phyloP scores from a whole-genome alignment of 441 rosid genomes.

The Pelargonium exstipulatum region DNA sequence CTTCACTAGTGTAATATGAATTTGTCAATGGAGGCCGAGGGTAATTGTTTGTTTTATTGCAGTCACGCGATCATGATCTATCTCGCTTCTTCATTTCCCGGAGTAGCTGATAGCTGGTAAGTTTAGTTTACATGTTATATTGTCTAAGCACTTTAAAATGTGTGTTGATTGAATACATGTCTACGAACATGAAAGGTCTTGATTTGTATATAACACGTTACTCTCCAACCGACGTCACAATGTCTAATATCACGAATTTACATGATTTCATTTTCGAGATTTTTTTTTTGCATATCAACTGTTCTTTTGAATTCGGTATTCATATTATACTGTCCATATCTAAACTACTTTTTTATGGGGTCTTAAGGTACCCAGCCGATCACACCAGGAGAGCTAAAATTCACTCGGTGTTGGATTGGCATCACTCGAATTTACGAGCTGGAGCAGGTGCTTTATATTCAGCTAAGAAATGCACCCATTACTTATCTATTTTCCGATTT shows the following conservation, averaged over 20 bases:
- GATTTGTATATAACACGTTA: no score
- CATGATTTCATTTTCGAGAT: no score
- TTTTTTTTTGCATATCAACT: no score
- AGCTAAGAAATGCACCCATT: no score
- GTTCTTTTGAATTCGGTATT: no score
- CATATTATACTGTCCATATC: not conserved
- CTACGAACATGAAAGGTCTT: not conserved
- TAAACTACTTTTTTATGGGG: no score
- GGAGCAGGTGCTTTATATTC: conserved; percentile 46
- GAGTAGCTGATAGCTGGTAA: conserved; percentile 83
- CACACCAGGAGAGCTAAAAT: conserved; percentile 73
- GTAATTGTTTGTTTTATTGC: conserved; percentile 22
- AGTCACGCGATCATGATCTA: conserved; percentile 81
- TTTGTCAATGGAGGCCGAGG: not conserved
- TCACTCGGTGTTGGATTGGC: conserved; percentile 89
- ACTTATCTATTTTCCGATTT: no score
- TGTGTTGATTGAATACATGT: no score
- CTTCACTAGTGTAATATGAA: not conserved
- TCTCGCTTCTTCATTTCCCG: conserved; percentile 69
- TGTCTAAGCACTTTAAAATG: no score
- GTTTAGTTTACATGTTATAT: conserved; percentile 13
- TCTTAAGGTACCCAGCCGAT: conserved; percentile 75
- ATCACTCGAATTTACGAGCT: conserved; percentile 67
- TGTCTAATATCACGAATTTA: no score
- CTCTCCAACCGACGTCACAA: no score